Percentiles rank a stretch among this genome's conserved stretches.
These are phyloP conservation scores for Geotrichum bryndzae DNA, from an alignment of 1,139 yeast species.

Conservation along the genomic window DNA sequence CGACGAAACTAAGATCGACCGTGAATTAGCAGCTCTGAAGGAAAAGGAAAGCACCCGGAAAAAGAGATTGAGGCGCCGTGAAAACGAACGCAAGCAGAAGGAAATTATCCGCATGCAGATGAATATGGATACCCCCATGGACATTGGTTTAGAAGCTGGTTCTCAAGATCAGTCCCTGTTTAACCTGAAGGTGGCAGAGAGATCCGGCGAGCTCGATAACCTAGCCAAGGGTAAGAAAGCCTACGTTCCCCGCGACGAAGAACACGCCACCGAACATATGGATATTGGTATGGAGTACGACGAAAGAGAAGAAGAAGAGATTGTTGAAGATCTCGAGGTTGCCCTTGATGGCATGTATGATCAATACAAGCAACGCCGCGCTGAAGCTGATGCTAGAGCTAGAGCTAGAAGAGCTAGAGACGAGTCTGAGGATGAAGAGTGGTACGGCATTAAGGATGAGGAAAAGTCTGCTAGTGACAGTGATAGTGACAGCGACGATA, in stretches of 20 bases:
- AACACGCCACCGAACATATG: conserved; percentile 41
- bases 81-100: conserved; percentile 79
- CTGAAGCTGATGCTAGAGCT: conserved; percentile 74
- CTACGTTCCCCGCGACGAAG: conserved; percentile 50
- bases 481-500: conserved; percentile 29
- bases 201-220: conserved; percentile 71
- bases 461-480: conserved; percentile 35
- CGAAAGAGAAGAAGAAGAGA: conserved; percentile 48
- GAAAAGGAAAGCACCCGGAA: conserved; percentile 62
- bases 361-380: conserved; percentile 62
- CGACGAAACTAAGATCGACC: conserved; percentile 85
- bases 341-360: conserved; percentile 80
- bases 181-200: conserved; percentile 75
- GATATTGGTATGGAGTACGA: conserved; percentile 41
- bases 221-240: conserved; percentile 77
- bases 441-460: conserved; percentile 70
- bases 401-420: conserved; percentile 80
- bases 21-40: conserved; percentile 68
- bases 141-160: conserved; percentile 93
- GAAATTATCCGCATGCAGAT: conserved; percentile 89
- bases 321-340: conserved; percentile 66
- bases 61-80: conserved; percentile 75
- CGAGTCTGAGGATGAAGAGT: conserved; percentile 56
- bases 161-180: conserved; percentile 77
- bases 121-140: conserved; percentile 92